phyloP scores from a whole-genome alignment of 106 monocot genomes.

The Gastrodia elata region DNA sequence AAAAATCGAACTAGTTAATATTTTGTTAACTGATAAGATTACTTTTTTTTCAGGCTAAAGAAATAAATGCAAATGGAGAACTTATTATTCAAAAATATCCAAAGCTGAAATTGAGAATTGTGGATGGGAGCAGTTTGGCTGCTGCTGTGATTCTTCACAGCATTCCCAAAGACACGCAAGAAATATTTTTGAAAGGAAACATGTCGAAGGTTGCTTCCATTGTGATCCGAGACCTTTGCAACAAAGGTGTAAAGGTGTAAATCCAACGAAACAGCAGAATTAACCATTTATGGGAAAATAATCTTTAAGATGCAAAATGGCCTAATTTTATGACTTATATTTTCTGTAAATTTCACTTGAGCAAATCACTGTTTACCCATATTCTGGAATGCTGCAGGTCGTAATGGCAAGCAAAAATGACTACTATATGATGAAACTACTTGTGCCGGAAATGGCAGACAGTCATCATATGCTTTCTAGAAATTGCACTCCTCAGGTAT shows the following conservation, averaged over 20 bases:
- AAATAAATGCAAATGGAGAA: constrained; percentile 61
- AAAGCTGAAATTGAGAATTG: constrained; percentile 59
- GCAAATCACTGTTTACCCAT: neutral
- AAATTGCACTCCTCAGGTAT: constrained; percentile 38
- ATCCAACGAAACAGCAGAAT: neutral
- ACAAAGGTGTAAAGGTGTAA: constrained; percentile 60
- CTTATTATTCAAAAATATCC: constrained; percentile 70
- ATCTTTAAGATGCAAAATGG: neutral
- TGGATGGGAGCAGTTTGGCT: constrained; percentile 81
- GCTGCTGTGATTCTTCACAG: constrained; percentile 59
- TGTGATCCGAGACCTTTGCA: constrained; percentile 40
- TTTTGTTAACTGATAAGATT: neutral
- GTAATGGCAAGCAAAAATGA: constrained; percentile 41
- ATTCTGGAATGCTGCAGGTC: constrained; percentile 36
- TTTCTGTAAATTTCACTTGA: neutral
- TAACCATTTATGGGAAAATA: neutral
- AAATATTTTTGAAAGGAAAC: constrained; percentile 47
- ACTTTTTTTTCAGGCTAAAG: constrained; percentile 33
- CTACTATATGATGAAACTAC: constrained; percentile 43
- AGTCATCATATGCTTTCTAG: constrained; percentile 30
- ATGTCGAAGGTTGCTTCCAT: constrained; percentile 45
- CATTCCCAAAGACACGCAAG: constrained; percentile 53
- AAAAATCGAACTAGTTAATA: no score
- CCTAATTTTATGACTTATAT: neutral
- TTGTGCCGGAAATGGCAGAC: constrained; percentile 16